These are phyloP conservation scores for Scedosporium boydii DNA, from an alignment of 2,329 filamentous ascomycete genomes.

Conservation along the genomic window DNA sequence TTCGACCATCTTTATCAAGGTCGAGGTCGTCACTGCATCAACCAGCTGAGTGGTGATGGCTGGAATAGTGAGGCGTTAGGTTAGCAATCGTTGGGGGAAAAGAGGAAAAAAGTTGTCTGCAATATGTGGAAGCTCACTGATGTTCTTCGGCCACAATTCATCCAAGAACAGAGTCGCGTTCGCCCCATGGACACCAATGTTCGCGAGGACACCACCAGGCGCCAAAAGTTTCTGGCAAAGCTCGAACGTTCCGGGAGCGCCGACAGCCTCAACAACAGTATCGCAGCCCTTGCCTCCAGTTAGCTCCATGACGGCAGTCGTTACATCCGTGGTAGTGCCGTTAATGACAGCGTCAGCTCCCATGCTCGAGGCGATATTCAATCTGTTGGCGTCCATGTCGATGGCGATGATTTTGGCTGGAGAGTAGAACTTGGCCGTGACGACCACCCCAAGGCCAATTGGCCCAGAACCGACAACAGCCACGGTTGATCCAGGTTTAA, in stretches of 20 bases:
- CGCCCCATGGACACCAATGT: slow-evolving; percentile 48
- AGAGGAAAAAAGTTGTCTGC: neutral
- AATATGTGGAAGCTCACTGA: slow-evolving; percentile 26
- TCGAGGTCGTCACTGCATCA: slow-evolving; percentile 36
- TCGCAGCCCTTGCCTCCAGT: slow-evolving; percentile 45
- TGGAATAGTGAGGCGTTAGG: slow-evolving; percentile 8
- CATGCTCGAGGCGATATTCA: slow-evolving; percentile 35
- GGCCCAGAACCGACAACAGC: slow-evolving; percentile 47
- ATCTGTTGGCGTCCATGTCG: slow-evolving; percentile 37
- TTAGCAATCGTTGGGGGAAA: neutral
- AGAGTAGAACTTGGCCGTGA: slow-evolving; percentile 45
- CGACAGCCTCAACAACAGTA: slow-evolving; percentile 48
- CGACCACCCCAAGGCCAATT: slow-evolving; percentile 43
- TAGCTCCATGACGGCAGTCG: slow-evolving; percentile 27
- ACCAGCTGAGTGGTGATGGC: slow-evolving; percentile 38
- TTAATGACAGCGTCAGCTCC: slow-evolving; percentile 38
- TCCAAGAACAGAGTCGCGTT: slow-evolving; percentile 42
- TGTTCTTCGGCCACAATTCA: slow-evolving; percentile 43
- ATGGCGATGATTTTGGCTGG: slow-evolving; percentile 41
- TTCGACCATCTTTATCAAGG: slow-evolving; percentile 35
- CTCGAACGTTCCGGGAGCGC: slow-evolving; percentile 41
- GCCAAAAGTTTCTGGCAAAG: slow-evolving; percentile 44
- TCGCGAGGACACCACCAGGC: slow-evolving; percentile 43
- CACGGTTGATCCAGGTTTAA: slow-evolving; percentile 40
- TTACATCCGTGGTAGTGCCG: slow-evolving; percentile 23